Evolutionary conservation across 495 filamentous ascomycete species (phyloP).

Genomic region (Polyplosphaeria fusca): DNA sequence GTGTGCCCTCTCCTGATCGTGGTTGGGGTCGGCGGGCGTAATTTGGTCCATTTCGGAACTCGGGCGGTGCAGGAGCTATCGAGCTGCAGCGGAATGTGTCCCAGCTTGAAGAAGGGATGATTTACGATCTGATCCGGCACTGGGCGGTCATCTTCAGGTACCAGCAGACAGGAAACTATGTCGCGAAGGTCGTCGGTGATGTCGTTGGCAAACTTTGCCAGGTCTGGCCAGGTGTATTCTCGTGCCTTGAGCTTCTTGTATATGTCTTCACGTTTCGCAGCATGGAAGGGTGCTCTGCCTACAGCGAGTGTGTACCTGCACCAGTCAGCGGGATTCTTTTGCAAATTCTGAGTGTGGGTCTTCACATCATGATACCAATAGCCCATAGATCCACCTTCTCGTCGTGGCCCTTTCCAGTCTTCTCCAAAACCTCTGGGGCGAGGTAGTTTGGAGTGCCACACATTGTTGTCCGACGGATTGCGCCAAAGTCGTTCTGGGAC

Average conservation of each 20-base stretch:
- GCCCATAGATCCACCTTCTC: conserved; percentile 97
- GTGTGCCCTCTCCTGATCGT: conserved; percentile 41
- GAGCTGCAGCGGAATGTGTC: conserved; percentile 40
- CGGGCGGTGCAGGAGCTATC: conserved; percentile 34
- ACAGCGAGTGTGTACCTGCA: conserved; percentile 43
- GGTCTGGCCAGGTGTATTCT: conserved; percentile 44
- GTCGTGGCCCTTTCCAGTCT: conserved; percentile 82
- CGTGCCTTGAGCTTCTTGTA: conserved; percentile 44
- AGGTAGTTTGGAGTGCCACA: conserved; percentile 99
- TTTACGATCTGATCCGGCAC: conserved; percentile 44
- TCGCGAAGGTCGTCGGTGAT: conserved; percentile 43
- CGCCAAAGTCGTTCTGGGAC: conserved; percentile 73
- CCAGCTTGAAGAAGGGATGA: conserved; percentile 45
- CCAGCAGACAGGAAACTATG: conserved; percentile 41
- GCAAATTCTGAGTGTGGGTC: neutral
- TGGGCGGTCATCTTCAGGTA: conserved; percentile 43
- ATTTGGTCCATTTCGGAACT: conserved; percentile 40
- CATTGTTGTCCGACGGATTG: conserved; percentile 71
- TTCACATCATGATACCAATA: conserved; percentile 90
- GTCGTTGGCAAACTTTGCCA: conserved; percentile 39
- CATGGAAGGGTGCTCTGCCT: conserved; percentile 46
- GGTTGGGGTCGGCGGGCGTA: conserved; percentile 38
- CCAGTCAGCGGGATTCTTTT: conserved; percentile 13
- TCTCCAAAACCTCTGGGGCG: conserved; percentile 88
- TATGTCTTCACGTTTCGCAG: conserved; percentile 44